phyloP scores from a whole-genome alignment of 2,329 filamentous ascomycete species.

The Cercospora sp. region DNA sequence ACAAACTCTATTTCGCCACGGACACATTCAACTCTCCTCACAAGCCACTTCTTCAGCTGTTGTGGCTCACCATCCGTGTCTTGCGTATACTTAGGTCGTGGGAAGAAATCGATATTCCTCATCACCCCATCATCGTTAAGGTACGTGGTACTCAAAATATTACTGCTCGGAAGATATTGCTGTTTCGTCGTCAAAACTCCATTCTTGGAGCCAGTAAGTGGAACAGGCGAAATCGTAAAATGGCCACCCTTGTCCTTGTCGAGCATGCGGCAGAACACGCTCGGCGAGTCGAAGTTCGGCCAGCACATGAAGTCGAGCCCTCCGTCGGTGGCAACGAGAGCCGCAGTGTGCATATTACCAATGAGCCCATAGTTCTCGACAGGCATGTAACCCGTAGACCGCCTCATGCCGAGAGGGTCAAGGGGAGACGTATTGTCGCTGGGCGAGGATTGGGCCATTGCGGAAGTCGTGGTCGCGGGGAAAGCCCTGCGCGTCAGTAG shows the following conservation, averaged over 20 bases:
- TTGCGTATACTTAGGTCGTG: neutral
- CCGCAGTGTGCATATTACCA: neutral
- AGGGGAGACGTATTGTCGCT: neutral
- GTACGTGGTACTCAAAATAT: neutral
- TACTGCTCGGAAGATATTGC: neutral
- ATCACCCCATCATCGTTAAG: neutral
- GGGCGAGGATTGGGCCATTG: neutral
- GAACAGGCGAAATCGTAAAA: neutral
- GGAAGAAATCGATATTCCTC: neutral
- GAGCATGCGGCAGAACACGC: neutral
- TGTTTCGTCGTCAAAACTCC: neutral
- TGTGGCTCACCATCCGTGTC: neutral
- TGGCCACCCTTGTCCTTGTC: neutral
- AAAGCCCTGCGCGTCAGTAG: neutral
- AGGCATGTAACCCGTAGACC: neutral
- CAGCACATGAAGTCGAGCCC: neutral
- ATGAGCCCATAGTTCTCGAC: neutral
- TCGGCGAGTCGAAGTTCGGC: neutral
- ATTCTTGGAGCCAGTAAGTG: neutral
- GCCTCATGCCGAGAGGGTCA: neutral
- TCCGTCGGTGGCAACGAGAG: neutral
- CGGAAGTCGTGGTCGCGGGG: neutral
- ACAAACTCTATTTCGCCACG: neutral
- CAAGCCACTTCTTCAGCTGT: neutral
- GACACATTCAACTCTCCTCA: neutral